Base-by-base conservation (phyloP, 768 basidiomycete species). In the Trametes cingulata region DNA sequence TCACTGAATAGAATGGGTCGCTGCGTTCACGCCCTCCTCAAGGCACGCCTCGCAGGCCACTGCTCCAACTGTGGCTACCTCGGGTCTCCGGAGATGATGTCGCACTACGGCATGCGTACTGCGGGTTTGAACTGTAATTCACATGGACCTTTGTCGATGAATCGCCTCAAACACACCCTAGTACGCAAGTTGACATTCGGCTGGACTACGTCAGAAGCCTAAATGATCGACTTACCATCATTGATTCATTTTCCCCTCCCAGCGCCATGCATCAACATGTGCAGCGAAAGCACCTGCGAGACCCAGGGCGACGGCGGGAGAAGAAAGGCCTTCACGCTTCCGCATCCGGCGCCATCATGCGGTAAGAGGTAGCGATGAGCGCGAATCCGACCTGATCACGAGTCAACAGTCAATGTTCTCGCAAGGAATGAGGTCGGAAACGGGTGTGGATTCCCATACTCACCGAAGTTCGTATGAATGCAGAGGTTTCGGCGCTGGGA, bases 121-220 rank as follows among this genome's bases (percentile, higher is more conserved):
- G 41, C 20, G 9, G 12, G 33, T 45, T 19, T 35, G 42, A 54
- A 54, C 53, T 35, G 53, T 54, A 29, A 22, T 20, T 42, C 27
- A 22, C 53, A 36, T 45, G 53, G 24, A n/a, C 13, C 12, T 36
- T 10, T 35, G 42, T 25, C 39, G 20, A 13, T 14, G n/a, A 17
- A 13, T 20, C 9, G 17, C 12, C 29, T 25, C 10, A 10, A 36
- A 10, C 19, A 8, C 22, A 9, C 45, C 19, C 24, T 20, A n/a
- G 45, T 46, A 25, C 45, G 9, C 20, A 46, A 2, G 45, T 25
- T 20, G 6, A 14, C 14, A n/a, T n/a, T 3, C 39, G 46, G 24
- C 14, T 14, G 36, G 36, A 14, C 36, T 40, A 24, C 35, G 52
- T 54, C 52, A 54, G 52, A 55, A 55, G 53, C 53, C 45, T 55